These are phyloP conservation scores for Mortierella sp. DNA, from an alignment of 371 early-diverging fungal species.

Conservation along the genomic window DNA sequence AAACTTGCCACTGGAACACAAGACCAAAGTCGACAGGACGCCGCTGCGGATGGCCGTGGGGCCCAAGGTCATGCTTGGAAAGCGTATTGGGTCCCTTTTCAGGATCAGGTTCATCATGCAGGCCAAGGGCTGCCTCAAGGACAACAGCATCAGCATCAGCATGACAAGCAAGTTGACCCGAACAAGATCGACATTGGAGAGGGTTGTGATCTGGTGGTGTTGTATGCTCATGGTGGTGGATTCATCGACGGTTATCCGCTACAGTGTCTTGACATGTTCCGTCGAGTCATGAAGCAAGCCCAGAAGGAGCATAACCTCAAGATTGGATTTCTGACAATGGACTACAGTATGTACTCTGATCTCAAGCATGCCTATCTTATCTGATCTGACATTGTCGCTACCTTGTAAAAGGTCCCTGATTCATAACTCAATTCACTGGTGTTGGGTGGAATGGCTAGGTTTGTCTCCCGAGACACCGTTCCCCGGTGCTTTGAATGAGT, in stretches of 20 bases:
- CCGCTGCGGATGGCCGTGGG: background rate
- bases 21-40: background rate
- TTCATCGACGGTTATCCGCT: slow-evolving; percentile 18
- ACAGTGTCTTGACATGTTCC: slow-evolving; percentile 8
- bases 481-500: slow-evolving; percentile 46
- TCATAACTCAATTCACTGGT: background rate
- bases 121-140: background rate
- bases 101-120: slow-evolving; percentile 4
- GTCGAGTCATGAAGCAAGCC: slow-evolving; percentile 49
- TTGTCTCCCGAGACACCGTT: slow-evolving; percentile 42
- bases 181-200: slow-evolving; percentile 2
- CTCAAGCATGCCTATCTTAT: background rate
- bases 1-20: background rate
- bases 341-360: slow-evolving; percentile 53
- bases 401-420: no score
- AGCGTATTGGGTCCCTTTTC: slow-evolving; percentile 20
- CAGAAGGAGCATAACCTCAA: slow-evolving; percentile 55
- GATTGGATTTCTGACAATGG: slow-evolving; percentile 59
- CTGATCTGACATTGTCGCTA: no score
- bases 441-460: background rate
- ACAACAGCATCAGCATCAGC: background rate
- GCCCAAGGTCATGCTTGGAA: slow-evolving; percentile 15
- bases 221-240: slow-evolving; percentile 22
- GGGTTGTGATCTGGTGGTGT: slow-evolving; percentile 12
- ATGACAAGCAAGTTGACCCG: slow-evolving; percentile 1